These are phyloP conservation scores for Acanthamoeba culbertsoni DNA, from an alignment of 208 protist species.

Conservation along the genomic window DNA sequence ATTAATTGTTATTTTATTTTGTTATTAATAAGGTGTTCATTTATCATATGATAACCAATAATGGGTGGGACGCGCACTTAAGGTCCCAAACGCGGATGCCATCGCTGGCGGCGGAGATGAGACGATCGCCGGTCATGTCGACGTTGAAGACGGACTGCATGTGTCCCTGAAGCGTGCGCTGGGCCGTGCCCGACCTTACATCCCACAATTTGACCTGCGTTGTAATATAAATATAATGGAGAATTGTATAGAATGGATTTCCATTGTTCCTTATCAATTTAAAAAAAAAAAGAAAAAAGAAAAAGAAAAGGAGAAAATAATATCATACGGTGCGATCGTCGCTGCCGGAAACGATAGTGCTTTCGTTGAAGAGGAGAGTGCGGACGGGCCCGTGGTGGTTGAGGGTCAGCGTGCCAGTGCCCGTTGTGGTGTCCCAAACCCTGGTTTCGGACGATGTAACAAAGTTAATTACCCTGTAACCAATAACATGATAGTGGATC, in stretches of 20 bases:
- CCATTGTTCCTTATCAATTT: too few relatives aligned
- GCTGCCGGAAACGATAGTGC: neutral
- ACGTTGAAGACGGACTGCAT: neutral
- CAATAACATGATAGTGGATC: too few relatives aligned
- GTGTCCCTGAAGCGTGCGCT: neutral
- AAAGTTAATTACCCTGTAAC: neutral
- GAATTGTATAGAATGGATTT: too few relatives aligned
- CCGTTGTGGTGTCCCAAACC: constrained; percentile 55
- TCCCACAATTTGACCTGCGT: constrained; percentile 54
- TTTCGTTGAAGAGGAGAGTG: neutral
- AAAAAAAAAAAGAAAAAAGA: too few relatives aligned
- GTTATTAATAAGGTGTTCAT: neutral
- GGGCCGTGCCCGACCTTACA: constrained; percentile 3
- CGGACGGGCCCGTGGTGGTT: neutral
- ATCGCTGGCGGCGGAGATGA: neutral
- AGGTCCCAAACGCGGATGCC: constrained; percentile 43
- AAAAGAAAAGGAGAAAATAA: neutral
- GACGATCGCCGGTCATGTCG: neutral
- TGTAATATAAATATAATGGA: too few relatives aligned
- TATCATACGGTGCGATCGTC: constrained; percentile 15
- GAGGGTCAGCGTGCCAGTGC: neutral
- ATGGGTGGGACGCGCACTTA: neutral
- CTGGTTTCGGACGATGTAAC: neutral
- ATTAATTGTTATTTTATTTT: neutral
- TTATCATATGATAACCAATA: neutral